Base-by-base conservation (phyloP, 352 stramenopile genomes). In the Phytophthora nicotianae region DNA sequence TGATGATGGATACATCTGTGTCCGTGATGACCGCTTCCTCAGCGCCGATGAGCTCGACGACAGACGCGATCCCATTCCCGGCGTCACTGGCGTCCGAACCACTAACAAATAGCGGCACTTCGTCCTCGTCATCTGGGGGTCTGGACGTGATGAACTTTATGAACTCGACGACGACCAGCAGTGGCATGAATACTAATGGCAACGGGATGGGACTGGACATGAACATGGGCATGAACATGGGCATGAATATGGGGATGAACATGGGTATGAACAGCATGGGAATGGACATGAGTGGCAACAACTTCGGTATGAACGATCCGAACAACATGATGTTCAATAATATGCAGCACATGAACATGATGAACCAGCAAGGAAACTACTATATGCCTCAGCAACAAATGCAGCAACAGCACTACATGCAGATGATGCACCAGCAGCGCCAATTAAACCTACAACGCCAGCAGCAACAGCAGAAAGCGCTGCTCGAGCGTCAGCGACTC, bases 391-490 rank as follows among this genome's bases (percentile, higher is more conserved):
- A 85, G 62, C 80, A 90, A 65, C 82, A 91, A 50, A 79, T 90
- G 52, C 84, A 93, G 49, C 83, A 93, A 54, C 86, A 95, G 62
- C 81, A 93, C 24, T 93, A 92, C 68, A 76, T 91, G 65, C 79
- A 85, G 9, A 88, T 67, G 56, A 68, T 72, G 56, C 63, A 70
- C 16, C 65, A 81, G 46, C 74, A 74, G 35, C 70, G 71, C 2
- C 70, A 71, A 38, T 13, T 70, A 19, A 67, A 81, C 11, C 23
- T 79, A 21, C 72, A 75, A 42, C 73, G 68, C 40, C 69, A 77
- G 32, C 68, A 80, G 29, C 71, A 77, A 58, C 62, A 70, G 32
- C 66, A 83, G 27, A 74, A 83, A 56, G 56, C 47, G 10, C 19
- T 74, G 19, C 56, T 67, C 3, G 61, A 71, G 38, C 65, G 74